Percentiles rank a stretch among this genome's conserved stretches.
These are phyloP conservation scores for Lichtheimia corymbifera DNA, from an alignment of 371 early-diverging fungal species.

Conservation along the genomic window DNA sequence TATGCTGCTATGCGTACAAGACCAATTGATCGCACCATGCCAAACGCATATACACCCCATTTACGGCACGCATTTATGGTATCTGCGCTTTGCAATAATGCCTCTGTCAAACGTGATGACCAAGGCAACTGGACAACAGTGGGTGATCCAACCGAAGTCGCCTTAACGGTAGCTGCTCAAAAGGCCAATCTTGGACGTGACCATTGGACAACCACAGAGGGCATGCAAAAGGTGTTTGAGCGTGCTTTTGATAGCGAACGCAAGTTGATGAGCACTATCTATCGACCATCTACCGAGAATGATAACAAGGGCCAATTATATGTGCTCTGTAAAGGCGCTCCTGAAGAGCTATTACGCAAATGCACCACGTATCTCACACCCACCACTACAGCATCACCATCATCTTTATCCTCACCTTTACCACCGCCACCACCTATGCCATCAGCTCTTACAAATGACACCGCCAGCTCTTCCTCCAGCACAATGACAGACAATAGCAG, in stretches of 20 bases:
- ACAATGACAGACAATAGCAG: not conserved
- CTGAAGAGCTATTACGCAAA: slow-evolving; percentile 78
- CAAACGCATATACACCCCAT: slow-evolving; percentile 30
- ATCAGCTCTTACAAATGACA: not conserved
- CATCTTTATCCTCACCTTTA: too few relatives aligned
- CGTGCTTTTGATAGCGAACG: slow-evolving; percentile 83
- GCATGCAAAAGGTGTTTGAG: slow-evolving; percentile 46
- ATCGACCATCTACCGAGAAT: slow-evolving; percentile 15
- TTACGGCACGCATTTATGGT: slow-evolving; percentile 40
- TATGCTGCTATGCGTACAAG: slow-evolving; percentile 34
- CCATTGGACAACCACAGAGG: slow-evolving; percentile 25
- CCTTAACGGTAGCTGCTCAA: slow-evolving; percentile 61
- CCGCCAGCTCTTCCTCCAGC: slow-evolving; percentile 6
- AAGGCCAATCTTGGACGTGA: slow-evolving; percentile 50
- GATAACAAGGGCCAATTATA: slow-evolving; percentile 30
- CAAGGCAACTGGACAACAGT: slow-evolving; percentile 66
- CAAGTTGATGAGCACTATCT: slow-evolving; percentile 87
- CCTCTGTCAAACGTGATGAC: slow-evolving; percentile 59
- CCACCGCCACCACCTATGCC: not conserved
- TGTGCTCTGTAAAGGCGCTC: slow-evolving; percentile 87
- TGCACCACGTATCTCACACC: slow-evolving; percentile 62
- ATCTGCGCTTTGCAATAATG: slow-evolving; percentile 69
- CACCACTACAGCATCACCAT: not conserved
- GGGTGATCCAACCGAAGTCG: slow-evolving; percentile 85
- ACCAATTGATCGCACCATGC: slow-evolving; percentile 32